Conservation (phyloP, 2,329 filamentous ascomycete genomes). For the Mollisiaceae sp. region DNA sequence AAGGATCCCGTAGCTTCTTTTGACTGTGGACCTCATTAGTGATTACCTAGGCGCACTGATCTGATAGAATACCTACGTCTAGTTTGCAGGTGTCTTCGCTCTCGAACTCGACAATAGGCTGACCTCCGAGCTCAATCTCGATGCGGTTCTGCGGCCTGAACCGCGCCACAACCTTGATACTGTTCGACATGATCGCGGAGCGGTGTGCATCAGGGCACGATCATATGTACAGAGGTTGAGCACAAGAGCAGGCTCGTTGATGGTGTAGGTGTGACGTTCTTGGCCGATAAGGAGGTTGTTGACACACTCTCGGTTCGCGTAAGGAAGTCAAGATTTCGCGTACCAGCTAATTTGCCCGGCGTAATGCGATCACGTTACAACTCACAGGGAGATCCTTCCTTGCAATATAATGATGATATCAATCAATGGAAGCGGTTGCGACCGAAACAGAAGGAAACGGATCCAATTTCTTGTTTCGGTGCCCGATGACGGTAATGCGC, state of each 20-base stretch:
- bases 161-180: slow-evolving; percentile 90
- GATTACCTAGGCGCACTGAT: slow-evolving; percentile 18
- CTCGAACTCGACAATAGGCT: slow-evolving; percentile 89
- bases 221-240: slow-evolving; percentile 38
- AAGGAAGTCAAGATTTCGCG: slow-evolving; percentile 31
- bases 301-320: slow-evolving; percentile 33
- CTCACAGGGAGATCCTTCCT: slow-evolving; percentile 24
- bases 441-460: slow-evolving; percentile 1
- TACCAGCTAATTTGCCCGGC: slow-evolving; percentile 31
- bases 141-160: slow-evolving; percentile 97
- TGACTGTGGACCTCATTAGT: slow-evolving; percentile 61
- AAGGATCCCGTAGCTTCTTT: slow-evolving; percentile 83
- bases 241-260: slow-evolving; percentile 22
- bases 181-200: slow-evolving; percentile 51
- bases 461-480: slow-evolving; percentile 10
- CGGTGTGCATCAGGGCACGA: slow-evolving; percentile 35
- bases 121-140: slow-evolving; percentile 87
- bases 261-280: slow-evolving; percentile 27
- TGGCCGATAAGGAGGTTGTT: slow-evolving; percentile 41
- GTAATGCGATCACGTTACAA: slow-evolving; percentile 34
- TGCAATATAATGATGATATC: slow-evolving; percentile 8
- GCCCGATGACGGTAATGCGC: not conserved
- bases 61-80: slow-evolving; percentile 63
- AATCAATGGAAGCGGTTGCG: not conserved
- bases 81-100: slow-evolving; percentile 87